Evolutionary conservation across 1,284 basidiomycete genomes (phyloP).

Genomic region (Moesziomyces globuligerus): DNA sequence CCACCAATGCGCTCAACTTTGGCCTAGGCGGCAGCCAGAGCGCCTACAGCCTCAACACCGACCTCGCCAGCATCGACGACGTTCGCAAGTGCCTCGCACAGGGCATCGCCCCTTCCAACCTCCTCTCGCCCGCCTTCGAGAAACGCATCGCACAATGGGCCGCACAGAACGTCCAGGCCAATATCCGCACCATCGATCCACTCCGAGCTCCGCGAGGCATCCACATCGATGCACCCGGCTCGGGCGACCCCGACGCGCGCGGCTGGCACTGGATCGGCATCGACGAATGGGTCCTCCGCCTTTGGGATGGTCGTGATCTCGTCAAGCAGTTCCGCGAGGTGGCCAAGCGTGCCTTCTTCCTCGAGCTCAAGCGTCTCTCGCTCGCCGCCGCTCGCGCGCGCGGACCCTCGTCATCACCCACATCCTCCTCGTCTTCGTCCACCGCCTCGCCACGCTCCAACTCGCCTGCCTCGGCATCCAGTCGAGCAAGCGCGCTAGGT

Average conservation of each 20-base stretch:
- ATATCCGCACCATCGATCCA: slow-evolving; percentile 44
- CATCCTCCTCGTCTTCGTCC: slow-evolving; percentile 12
- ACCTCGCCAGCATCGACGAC: slow-evolving; percentile 39
- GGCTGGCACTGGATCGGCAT: slow-evolving; percentile 50
- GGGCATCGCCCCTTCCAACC: slow-evolving; percentile 34
- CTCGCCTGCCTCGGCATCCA: slow-evolving; percentile 11
- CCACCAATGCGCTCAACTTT: slow-evolving; percentile 36
- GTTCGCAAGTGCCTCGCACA: slow-evolving; percentile 31
- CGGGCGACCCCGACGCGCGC: slow-evolving; percentile 33
- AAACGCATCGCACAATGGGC: slow-evolving; percentile 47
- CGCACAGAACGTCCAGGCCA: slow-evolving; percentile 48
- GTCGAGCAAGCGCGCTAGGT: background rate
- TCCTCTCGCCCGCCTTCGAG: slow-evolving; percentile 47
- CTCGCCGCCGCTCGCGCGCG: slow-evolving; percentile 12
- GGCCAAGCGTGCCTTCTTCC: slow-evolving; percentile 41
- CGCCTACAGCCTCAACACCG: slow-evolving; percentile 44
- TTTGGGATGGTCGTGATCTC: slow-evolving; percentile 49
- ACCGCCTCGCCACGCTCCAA: slow-evolving; percentile 15
- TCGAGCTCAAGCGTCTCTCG: slow-evolving; percentile 47
- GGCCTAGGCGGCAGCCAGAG: slow-evolving; percentile 35
- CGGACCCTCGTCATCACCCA: slow-evolving; percentile 16
- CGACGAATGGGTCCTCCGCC: slow-evolving; percentile 52
- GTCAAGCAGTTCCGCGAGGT: slow-evolving; percentile 46
- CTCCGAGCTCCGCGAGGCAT: slow-evolving; percentile 39
- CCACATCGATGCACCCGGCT: slow-evolving; percentile 47